These are phyloP conservation scores for Rosa persica DNA, from an alignment of 306 rosid genomes.

Conservation along the genomic window DNA sequence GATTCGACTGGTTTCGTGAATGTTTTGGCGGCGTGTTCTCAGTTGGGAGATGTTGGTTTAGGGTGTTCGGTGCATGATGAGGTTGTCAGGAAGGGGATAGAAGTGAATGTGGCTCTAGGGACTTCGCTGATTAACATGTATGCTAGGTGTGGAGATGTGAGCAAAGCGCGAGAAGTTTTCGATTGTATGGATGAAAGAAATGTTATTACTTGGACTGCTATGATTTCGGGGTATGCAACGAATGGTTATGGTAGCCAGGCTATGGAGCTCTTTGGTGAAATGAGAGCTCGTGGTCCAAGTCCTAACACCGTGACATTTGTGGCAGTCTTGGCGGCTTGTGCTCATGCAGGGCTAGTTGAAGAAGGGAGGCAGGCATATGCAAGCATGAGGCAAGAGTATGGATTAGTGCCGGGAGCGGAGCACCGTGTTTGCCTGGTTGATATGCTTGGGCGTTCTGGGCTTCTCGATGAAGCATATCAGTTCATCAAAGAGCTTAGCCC, in stretches of 20 bases:
- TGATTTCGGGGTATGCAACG: constrained; percentile 84
- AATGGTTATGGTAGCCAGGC: constrained; percentile 80
- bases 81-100: constrained; percentile 39
- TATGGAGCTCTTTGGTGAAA: constrained; percentile 49
- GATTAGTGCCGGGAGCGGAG: constrained; percentile 70
- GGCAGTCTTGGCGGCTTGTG: constrained; percentile 81
- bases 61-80: constrained; percentile 71
- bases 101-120: constrained; percentile 57
- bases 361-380: constrained; percentile 61
- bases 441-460: constrained; percentile 88
- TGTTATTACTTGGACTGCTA: constrained; percentile 85
- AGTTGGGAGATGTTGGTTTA: constrained; percentile 62
- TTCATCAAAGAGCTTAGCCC: constrained; percentile 43
- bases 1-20: constrained; percentile 67
- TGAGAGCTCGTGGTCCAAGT: constrained; percentile 48
- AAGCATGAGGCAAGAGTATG: constrained; percentile 62
- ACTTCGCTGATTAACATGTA: constrained; percentile 86
- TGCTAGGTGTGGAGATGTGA: constrained; percentile 69
- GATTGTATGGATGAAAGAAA: constrained; percentile 63
- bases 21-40: constrained; percentile 76
- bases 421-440: constrained; percentile 90
- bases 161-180: constrained; percentile 58
- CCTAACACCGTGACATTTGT: constrained; percentile 80
- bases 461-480: constrained; percentile 63
- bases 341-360: constrained; percentile 78